These are phyloP conservation scores for Pulveroboletus sp. DNA, from an alignment of 768 basidiomycete species.

Conservation along the genomic window DNA sequence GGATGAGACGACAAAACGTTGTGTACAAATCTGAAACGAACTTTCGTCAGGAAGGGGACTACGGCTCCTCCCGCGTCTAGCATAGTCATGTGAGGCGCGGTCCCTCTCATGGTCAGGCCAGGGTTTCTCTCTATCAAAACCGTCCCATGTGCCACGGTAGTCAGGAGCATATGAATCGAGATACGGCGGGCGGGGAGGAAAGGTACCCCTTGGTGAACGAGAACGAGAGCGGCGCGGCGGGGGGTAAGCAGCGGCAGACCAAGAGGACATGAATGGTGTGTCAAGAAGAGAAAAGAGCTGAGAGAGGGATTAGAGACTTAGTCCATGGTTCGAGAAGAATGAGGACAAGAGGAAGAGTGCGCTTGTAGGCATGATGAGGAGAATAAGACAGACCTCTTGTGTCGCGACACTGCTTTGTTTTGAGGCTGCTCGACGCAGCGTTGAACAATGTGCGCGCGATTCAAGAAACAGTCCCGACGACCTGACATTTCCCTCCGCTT, in stretches of 20 bases:
- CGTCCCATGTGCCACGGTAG: constrained; percentile 64
- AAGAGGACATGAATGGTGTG: constrained; percentile 65
- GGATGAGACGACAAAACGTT: constrained; percentile 6
- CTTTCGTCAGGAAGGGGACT: constrained; percentile 74
- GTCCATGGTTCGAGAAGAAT: constrained; percentile 43
- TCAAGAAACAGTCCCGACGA: constrained; percentile 29
- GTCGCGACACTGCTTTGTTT: constrained; percentile 43
- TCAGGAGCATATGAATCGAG: constrained; percentile 60
- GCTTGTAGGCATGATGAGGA: constrained; percentile 71
- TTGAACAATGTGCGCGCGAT: constrained; percentile 63
- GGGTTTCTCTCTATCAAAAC: constrained; percentile 67
- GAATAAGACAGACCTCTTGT: constrained; percentile 86
- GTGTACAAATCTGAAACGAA: constrained; percentile 22
- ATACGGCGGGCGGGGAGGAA: constrained; percentile 53
- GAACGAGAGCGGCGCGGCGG: constrained; percentile 80
- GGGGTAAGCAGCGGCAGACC: constrained; percentile 69
- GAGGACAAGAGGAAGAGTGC: constrained; percentile 64
- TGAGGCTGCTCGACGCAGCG: constrained; percentile 38
- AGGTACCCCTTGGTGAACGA: constrained; percentile 62
- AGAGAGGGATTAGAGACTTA: constrained; percentile 50
- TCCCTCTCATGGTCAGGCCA: constrained; percentile 70
- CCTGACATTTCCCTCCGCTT: constrained; percentile 14
- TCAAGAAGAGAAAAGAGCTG: constrained; percentile 32
- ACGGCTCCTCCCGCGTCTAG: constrained; percentile 71
- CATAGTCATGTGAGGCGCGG: constrained; percentile 63